A percentile compares a stretch with the other conserved stretches of the same genome.
Conservation (phyloP, 202 grass and related monocot genomes). For the Zoysia matrella region DNA sequence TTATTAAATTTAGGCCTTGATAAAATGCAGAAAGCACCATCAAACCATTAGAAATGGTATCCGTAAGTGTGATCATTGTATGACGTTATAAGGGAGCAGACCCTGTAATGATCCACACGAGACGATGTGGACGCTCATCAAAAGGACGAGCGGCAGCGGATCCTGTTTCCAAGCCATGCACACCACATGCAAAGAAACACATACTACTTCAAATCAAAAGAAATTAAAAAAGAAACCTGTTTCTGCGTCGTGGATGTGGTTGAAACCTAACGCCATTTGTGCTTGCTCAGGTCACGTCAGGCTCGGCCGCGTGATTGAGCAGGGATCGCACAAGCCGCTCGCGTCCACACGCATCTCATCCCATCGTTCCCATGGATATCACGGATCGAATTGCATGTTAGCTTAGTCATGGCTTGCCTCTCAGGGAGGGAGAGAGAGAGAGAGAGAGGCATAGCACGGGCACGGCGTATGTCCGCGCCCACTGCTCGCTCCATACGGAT, state of each 20-base stretch:
- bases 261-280: background rate
- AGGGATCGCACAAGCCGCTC: background rate
- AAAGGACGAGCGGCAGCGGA: too few relatives aligned
- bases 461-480: background rate
- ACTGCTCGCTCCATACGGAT: background rate
- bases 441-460: background rate
- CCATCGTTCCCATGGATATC: background rate
- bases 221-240: background rate
- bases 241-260: background rate
- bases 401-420: too few relatives aligned
- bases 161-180: too few relatives aligned
- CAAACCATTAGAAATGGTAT: background rate
- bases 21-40: background rate
- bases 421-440: too few relatives aligned
- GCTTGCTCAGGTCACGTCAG: background rate
- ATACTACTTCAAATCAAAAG: background rate
- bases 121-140: too few relatives aligned
- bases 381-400: background rate
- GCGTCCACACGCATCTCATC: conserved; percentile 6
- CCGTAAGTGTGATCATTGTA: too few relatives aligned
- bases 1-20: background rate
- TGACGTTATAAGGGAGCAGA: too few relatives aligned
- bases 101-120: too few relatives aligned
- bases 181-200: too few relatives aligned
- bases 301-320: background rate